A percentile compares a stretch with the other conserved stretches of the same genome.
phyloP scores from a whole-genome alignment of 2,329 filamentous ascomycete genomes.

The Neofusicoccum umdonicola region DNA sequence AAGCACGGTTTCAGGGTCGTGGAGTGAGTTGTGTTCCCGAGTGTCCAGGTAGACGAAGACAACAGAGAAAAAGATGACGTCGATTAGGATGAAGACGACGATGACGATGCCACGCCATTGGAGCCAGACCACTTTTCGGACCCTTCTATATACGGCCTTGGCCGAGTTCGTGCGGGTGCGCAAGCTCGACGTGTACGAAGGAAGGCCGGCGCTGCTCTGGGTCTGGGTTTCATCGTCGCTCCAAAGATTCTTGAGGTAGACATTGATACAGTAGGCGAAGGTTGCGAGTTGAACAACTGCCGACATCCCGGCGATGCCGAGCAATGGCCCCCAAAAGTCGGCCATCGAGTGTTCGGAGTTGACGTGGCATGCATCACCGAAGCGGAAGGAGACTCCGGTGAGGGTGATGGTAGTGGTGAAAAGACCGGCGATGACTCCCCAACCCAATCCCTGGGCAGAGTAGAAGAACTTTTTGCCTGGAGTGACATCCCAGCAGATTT shows the following conservation, averaged over 20 bases:
- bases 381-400: slow-evolving; percentile 91
- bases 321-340: slow-evolving; percentile 85
- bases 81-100: slow-evolving; percentile 82
- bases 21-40: slow-evolving; percentile 57
- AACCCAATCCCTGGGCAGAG: slow-evolving; percentile 74
- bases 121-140: slow-evolving; percentile 80
- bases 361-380: slow-evolving; percentile 89
- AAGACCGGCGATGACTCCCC: slow-evolving; percentile 76
- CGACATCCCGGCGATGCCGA: slow-evolving; percentile 73
- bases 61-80: slow-evolving; percentile 91
- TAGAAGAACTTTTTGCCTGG: slow-evolving; percentile 90
- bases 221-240: slow-evolving; percentile 69
- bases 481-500: slow-evolving; percentile 95
- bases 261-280: slow-evolving; percentile 82
- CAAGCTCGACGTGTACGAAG: slow-evolving; percentile 65
- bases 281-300: slow-evolving; percentile 81
- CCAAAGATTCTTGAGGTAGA: slow-evolving; percentile 79
- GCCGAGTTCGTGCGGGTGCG: slow-evolving; percentile 67
- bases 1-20: slow-evolving; percentile 54
- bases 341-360: slow-evolving; percentile 82
- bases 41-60: slow-evolving; percentile 80
- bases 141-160: slow-evolving; percentile 80
- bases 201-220: slow-evolving; percentile 63
- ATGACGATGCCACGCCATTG: slow-evolving; percentile 94
- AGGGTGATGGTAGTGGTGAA: slow-evolving; percentile 74